Conservation (phyloP, 441 rosid genomes). For the Biscutella auriculata region DNA sequence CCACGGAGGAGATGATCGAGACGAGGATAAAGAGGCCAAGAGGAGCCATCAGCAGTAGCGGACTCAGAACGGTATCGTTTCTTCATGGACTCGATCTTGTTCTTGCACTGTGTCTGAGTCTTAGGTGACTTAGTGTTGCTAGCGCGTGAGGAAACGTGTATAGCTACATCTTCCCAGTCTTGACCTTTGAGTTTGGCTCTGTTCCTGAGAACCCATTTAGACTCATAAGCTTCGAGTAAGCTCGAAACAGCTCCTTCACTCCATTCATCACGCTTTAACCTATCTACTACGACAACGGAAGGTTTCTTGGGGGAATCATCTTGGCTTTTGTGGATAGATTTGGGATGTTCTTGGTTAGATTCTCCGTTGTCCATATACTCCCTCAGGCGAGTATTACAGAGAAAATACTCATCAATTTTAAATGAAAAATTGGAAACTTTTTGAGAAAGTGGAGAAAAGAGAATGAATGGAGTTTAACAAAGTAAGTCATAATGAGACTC, state of each 20-base stretch:
- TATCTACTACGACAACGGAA: constrained; percentile 28
- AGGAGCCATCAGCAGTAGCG: constrained; percentile 54
- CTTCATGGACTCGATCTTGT: constrained; percentile 97
- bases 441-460: not conserved
- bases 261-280: constrained; percentile 89
- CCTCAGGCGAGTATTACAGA: constrained; percentile 15
- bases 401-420: not conserved
- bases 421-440: not conserved
- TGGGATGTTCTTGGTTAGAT: constrained; percentile 29
- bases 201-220: constrained; percentile 80
- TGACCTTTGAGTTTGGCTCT: constrained; percentile 91
- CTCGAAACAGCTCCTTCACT: constrained; percentile 89
- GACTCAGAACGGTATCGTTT: constrained; percentile 87
- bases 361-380: constrained; percentile 47
- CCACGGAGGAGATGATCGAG: constrained; percentile 80
- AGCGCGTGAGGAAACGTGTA: constrained; percentile 54
- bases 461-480: constrained; percentile 13
- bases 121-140: constrained; percentile 54
- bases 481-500: constrained; percentile 12
- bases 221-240: constrained; percentile 79
- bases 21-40: constrained; percentile 83
- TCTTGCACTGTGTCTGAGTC: constrained; percentile 96
- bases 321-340: constrained; percentile 20
- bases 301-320: constrained; percentile 31
- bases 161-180: constrained; percentile 96